Percentiles rank a stretch among this genome's conserved stretches.
These are phyloP conservation scores for Aechmea fasciata DNA, from an alignment of 176 grass and related monocot genomes.

Conservation along the genomic window DNA sequence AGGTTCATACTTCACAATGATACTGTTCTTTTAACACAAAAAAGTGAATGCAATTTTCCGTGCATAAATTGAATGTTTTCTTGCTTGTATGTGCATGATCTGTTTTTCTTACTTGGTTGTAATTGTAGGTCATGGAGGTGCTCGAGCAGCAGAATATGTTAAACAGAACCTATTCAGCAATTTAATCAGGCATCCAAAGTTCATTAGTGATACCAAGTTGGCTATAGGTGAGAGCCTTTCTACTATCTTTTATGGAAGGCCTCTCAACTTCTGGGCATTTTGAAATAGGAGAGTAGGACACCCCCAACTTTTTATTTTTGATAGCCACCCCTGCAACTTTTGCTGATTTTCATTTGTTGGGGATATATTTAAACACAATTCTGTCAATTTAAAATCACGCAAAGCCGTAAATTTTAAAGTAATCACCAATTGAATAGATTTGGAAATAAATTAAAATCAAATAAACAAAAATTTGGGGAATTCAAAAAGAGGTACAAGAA, in stretches of 20 bases:
- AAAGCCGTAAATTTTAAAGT: too few species aligned
- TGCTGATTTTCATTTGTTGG: neutral
- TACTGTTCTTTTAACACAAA: neutral
- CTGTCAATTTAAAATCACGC: too few species aligned
- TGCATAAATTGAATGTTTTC: neutral
- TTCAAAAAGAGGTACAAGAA: too few species aligned
- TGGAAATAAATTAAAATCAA: too few species aligned
- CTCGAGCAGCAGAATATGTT: conserved; percentile 77
- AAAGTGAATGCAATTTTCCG: too few species aligned
- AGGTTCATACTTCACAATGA: neutral
- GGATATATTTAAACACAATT: too few species aligned
- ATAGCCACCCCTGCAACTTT: too few species aligned
- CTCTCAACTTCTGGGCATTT: too few species aligned
- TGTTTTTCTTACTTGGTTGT: neutral
- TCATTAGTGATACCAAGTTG: conserved; percentile 73
- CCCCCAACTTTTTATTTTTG: neutral
- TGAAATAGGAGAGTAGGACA: too few species aligned
- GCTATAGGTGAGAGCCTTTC: conserved; percentile 45
- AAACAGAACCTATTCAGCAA: conserved; percentile 83
- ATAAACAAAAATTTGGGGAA: too few species aligned
- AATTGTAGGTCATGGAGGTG: conserved; percentile 64
- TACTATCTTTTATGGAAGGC: neutral
- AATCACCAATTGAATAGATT: too few species aligned
- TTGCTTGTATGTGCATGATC: neutral
- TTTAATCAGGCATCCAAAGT: conserved; percentile 68